Evolutionary conservation across 495 filamentous ascomycete species (phyloP).

Genomic region (Penicillium roqueforti): DNA sequence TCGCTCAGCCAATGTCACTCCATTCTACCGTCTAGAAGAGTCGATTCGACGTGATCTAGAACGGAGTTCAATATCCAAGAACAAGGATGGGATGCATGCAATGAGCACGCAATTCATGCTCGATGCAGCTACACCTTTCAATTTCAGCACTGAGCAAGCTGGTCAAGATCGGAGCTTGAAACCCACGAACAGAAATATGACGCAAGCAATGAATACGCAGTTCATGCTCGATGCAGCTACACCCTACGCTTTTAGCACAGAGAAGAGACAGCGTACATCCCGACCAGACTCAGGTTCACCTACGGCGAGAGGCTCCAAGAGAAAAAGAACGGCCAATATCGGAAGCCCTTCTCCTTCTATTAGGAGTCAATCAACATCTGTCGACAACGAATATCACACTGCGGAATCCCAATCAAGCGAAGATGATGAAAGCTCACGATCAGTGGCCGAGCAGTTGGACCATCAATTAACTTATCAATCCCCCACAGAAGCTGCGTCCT

Average conservation of each 20-base stretch:
- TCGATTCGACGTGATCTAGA: slow-evolving; percentile 4
- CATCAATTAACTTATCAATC: slow-evolving; percentile 1
- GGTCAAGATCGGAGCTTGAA: slow-evolving; percentile 1
- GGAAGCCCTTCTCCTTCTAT: neutral
- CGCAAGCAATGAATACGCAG: slow-evolving; percentile 45
- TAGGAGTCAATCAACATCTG: neutral
- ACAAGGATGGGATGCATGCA: slow-evolving; percentile 22
- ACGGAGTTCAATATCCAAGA: slow-evolving; percentile 1
- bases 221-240: slow-evolving; percentile 47
- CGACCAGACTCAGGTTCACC: slow-evolving; percentile 12
- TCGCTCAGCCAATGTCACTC: slow-evolving; percentile 32
- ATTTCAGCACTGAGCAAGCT: slow-evolving; percentile 32
- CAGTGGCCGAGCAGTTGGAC: neutral
- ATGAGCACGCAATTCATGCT: slow-evolving; percentile 51
- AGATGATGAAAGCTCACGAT: neutral
- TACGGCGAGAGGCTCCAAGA: slow-evolving; percentile 10
- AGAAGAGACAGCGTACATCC: slow-evolving; percentile 29
- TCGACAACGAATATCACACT: slow-evolving; percentile 9
- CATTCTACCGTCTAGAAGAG: slow-evolving; percentile 26
- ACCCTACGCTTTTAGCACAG: slow-evolving; percentile 45
- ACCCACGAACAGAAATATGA: slow-evolving; percentile 12
- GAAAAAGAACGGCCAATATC: slow-evolving; percentile 5
- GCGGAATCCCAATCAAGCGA: neutral
- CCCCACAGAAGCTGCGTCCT: slow-evolving; percentile 9
- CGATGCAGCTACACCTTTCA: slow-evolving; percentile 47